phyloP scores from a whole-genome alignment of 768 basidiomycete genomes.

The Tricholoma furcatifolium region DNA sequence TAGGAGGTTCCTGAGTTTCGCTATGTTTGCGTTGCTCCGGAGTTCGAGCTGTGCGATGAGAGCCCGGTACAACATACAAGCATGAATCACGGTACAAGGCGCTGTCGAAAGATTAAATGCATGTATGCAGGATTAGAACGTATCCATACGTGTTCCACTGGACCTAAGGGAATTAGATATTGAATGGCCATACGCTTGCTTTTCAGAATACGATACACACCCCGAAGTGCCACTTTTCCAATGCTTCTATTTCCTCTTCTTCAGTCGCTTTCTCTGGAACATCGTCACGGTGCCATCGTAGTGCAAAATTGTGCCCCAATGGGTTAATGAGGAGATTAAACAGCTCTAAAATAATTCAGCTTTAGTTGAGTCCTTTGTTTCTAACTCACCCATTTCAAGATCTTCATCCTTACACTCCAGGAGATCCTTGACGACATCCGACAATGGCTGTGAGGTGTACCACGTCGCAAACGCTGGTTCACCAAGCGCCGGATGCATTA shows the following conservation, averaged over 20 bases:
- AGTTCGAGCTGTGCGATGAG: slow-evolving; percentile 59
- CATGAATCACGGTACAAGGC: slow-evolving; percentile 69
- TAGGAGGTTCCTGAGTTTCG: slow-evolving; percentile 45
- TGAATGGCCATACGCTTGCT: background rate
- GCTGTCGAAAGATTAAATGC: slow-evolving; percentile 28
- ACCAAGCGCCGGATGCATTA: slow-evolving; percentile 74
- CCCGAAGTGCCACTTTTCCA: slow-evolving; percentile 62
- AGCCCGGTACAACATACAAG: slow-evolving; percentile 69
- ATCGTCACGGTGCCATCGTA: slow-evolving; percentile 83
- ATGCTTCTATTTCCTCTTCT: slow-evolving; percentile 59
- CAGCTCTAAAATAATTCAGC: slow-evolving; percentile 43
- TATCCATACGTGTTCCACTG: slow-evolving; percentile 78
- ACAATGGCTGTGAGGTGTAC: slow-evolving; percentile 60
- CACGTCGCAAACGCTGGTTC: slow-evolving; percentile 62
- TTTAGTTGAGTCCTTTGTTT: background rate
- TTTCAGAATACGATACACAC: slow-evolving; percentile 36
- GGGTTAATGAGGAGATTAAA: slow-evolving; percentile 81
- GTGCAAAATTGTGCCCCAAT: slow-evolving; percentile 57
- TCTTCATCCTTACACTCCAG: slow-evolving; percentile 56
- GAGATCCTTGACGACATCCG: slow-evolving; percentile 41
- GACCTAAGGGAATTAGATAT: slow-evolving; percentile 40
- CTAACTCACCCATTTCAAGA: slow-evolving; percentile 67
- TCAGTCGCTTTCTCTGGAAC: slow-evolving; percentile 53
- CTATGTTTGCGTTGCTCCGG: slow-evolving; percentile 58
- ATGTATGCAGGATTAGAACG: background rate